Conservation (phyloP, 2,329 filamentous ascomycete species). For the Neonectria sp. region DNA sequence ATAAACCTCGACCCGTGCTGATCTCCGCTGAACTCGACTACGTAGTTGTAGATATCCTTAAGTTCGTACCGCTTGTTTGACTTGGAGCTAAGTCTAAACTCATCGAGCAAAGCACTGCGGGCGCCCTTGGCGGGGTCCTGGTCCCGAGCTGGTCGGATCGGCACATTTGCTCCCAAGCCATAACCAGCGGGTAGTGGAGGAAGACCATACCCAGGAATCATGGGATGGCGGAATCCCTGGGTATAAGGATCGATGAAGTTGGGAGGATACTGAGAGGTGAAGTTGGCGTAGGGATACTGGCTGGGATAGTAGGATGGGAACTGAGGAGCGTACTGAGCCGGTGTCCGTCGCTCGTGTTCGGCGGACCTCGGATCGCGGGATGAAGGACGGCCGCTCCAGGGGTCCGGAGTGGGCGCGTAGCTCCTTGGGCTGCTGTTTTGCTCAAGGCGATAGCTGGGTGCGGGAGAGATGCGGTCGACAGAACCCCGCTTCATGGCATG, state of each 20-base stretch:
- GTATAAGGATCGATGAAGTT: constrained; percentile 57
- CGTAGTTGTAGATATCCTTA: constrained; percentile 88
- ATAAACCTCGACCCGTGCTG: constrained; percentile 97
- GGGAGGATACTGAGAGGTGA: constrained; percentile 53
- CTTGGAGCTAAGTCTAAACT: constrained; percentile 84
- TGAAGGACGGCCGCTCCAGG: constrained; percentile 56
- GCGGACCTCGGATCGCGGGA: constrained; percentile 53
- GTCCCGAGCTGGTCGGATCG: constrained; percentile 62
- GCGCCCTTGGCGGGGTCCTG: constrained; percentile 73
- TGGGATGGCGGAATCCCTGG: constrained; percentile 52
- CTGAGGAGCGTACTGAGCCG: constrained; percentile 49
- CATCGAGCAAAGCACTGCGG: constrained; percentile 81
- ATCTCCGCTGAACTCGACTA: constrained; percentile 96
- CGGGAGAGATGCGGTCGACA: constrained; percentile 57
- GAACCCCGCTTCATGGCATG: constrained; percentile 54
- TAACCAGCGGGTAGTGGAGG: constrained; percentile 51
- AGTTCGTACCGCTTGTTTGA: constrained; percentile 83
- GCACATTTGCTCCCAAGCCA: constrained; percentile 48
- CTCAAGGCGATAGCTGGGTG: constrained; percentile 49
- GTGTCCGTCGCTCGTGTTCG: constrained; percentile 58
- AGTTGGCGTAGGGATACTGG: constrained; percentile 49
- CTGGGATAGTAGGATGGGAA: constrained; percentile 52
- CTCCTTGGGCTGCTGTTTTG: constrained; percentile 43
- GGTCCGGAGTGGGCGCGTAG: constrained; percentile 52
- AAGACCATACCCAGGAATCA: constrained; percentile 54